phyloP scores from a whole-genome alignment of 352 stramenopile genomes.

The Phytophthora foliorum region DNA sequence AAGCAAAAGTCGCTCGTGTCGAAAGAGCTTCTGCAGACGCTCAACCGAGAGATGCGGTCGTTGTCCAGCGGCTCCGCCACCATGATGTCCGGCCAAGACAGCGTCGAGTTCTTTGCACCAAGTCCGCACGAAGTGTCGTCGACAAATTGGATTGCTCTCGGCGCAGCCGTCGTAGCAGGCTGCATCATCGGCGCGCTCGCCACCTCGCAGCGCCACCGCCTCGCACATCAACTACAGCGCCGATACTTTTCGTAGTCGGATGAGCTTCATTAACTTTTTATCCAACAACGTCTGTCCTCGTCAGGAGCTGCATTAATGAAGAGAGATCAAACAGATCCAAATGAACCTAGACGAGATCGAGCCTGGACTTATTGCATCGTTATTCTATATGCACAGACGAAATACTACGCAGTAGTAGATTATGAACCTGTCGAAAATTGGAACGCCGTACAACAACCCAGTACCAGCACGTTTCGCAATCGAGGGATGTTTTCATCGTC shows the following conservation, averaged over 20 bases:
- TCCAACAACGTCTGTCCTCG: too few species aligned
- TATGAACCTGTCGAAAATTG: too few species aligned
- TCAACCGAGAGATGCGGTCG: slow-evolving; percentile 29
- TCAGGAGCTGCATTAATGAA: too few species aligned
- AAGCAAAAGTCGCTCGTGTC: slow-evolving; percentile 30
- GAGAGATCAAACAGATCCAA: too few species aligned
- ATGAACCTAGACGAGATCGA: too few species aligned
- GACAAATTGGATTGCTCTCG: slow-evolving; percentile 39
- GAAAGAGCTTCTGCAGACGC: slow-evolving; percentile 33
- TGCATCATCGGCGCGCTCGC: slow-evolving; percentile 42
- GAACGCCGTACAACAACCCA: too few species aligned
- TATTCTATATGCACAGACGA: too few species aligned
- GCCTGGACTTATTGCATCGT: too few species aligned
- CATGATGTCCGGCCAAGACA: slow-evolving; percentile 25
- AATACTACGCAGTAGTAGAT: too few species aligned
- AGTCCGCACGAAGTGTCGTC: slow-evolving; percentile 1
- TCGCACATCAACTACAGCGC: slow-evolving; percentile 24
- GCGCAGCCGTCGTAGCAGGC: slow-evolving; percentile 37
- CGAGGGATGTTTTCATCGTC: too few species aligned
- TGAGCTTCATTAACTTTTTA: too few species aligned
- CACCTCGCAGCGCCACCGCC: slow-evolving; percentile 20
- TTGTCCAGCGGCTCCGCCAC: slow-evolving; percentile 19
- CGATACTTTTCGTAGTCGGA: slow-evolving; percentile 4
- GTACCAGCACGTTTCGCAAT: too few species aligned
- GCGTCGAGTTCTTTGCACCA: slow-evolving; percentile 15